Evolutionary conservation across 2,329 filamentous ascomycete species (phyloP).

Genomic region (Apiospora rasikravindrae): DNA sequence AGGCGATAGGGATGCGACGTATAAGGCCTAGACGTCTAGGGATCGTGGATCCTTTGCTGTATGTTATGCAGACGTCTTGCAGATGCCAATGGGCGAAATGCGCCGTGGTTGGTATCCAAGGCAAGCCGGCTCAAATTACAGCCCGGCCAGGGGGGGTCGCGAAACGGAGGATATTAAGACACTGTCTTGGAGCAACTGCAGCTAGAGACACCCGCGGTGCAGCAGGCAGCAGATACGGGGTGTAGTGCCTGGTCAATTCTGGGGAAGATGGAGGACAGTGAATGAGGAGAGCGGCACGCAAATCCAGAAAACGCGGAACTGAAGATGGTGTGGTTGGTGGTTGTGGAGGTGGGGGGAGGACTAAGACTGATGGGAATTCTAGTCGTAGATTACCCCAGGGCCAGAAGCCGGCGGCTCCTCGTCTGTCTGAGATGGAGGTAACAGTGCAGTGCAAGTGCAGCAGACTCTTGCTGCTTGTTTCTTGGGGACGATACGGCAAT

Average conservation of each 20-base stretch:
- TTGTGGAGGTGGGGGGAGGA: constrained; percentile 15
- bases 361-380: constrained; percentile 13
- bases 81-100: not conserved
- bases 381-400: not conserved
- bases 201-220: constrained; percentile 18
- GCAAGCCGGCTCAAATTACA: not conserved
- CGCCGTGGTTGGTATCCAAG: constrained; percentile 1
- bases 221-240: constrained; percentile 11
- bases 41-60: constrained; percentile 15
- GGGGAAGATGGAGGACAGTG: constrained; percentile 15
- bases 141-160: not conserved
- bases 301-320: constrained; percentile 12
- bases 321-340: constrained; percentile 16
- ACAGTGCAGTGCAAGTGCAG: not conserved
- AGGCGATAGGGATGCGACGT: constrained; percentile 16
- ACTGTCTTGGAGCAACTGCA: constrained; percentile 23
- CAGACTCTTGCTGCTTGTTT: not conserved
- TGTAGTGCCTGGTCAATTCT: constrained; percentile 10
- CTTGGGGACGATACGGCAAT: not conserved
- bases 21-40: constrained; percentile 6
- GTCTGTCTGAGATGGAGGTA: not conserved
- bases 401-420: not conserved
- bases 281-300: constrained; percentile 16
- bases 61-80: constrained; percentile 8
- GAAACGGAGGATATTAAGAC: constrained; percentile 19